Percentiles rank a stretch among this genome's conserved stretches.
phyloP scores from a whole-genome alignment of 148 eudicot species.

The Linanthus parryae region DNA sequence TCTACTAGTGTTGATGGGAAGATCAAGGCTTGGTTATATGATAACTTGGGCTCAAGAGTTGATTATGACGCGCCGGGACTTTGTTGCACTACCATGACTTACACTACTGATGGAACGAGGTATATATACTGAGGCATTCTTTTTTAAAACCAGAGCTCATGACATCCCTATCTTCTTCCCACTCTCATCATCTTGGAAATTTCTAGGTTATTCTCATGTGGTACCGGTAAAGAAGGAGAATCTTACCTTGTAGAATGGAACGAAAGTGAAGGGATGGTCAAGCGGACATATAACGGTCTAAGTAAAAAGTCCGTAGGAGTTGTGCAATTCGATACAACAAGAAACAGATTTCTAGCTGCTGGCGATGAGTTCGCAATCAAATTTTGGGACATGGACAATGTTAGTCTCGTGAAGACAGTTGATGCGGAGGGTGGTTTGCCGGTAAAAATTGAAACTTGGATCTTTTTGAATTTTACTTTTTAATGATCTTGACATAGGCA shows the following conservation, averaged over 20 bases:
- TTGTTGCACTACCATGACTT: conserved; percentile 54
- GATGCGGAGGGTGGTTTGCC: conserved; percentile 73
- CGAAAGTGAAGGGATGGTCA: conserved; percentile 61
- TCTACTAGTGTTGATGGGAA: conserved; percentile 68
- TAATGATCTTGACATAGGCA: neutral
- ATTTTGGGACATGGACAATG: conserved; percentile 67
- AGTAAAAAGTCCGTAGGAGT: conserved; percentile 53
- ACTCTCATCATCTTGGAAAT: conserved; percentile 2
- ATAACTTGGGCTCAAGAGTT: conserved; percentile 48
- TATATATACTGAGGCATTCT: conserved; percentile 6
- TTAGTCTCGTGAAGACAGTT: conserved; percentile 30
- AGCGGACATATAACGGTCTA: conserved; percentile 50
- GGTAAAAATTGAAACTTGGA: conserved; percentile 28
- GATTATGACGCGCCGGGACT: conserved; percentile 74
- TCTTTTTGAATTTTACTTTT: neutral
- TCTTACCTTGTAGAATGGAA: conserved; percentile 72
- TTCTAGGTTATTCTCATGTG: conserved; percentile 62
- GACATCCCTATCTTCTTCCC: conserved; percentile 1
- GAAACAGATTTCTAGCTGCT: conserved; percentile 57
- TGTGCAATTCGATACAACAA: conserved; percentile 60
- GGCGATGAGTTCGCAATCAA: conserved; percentile 60
- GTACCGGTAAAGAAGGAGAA: conserved; percentile 69
- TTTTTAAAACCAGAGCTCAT: too few relatives aligned
- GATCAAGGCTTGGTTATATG: conserved; percentile 78
- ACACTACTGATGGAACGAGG: conserved; percentile 67